Conservation (phyloP, 2,329 filamentous ascomycete species). For the Pseudogymnoascus sp. region DNA sequence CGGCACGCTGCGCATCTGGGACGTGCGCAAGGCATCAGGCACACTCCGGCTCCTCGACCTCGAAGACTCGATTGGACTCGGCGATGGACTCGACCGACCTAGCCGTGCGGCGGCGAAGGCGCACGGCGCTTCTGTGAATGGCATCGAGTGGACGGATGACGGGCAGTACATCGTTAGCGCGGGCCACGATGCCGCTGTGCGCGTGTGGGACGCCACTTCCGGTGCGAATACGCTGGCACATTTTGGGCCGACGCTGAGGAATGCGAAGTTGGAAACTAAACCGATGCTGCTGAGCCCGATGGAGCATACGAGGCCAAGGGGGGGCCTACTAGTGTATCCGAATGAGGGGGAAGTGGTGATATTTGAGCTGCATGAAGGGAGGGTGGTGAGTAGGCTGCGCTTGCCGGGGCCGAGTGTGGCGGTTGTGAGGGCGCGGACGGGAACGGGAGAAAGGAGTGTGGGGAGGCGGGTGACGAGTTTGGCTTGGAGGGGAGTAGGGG, state of each 20-base stretch:
- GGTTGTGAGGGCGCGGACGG: slow-evolving; percentile 39
- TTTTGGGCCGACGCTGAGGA: slow-evolving; percentile 77
- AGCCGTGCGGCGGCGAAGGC: slow-evolving; percentile 52
- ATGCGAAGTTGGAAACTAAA: slow-evolving; percentile 55
- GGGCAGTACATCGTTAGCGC: slow-evolving; percentile 69
- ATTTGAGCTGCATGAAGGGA: slow-evolving; percentile 72
- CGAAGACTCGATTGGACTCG: slow-evolving; percentile 69
- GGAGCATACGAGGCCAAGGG: slow-evolving; percentile 45
- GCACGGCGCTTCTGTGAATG: slow-evolving; percentile 77
- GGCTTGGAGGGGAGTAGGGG: slow-evolving; percentile 61
- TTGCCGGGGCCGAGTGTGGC: slow-evolving; percentile 50
- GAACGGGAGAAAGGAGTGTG: slow-evolving; percentile 48
- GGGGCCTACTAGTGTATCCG: slow-evolving; percentile 70
- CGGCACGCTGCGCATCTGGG: slow-evolving; percentile 78
- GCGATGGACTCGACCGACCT: slow-evolving; percentile 26
- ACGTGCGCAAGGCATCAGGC: slow-evolving; percentile 71
- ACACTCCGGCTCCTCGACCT: slow-evolving; percentile 73
- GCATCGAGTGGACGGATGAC: slow-evolving; percentile 75
- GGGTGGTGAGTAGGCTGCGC: slow-evolving; percentile 61
- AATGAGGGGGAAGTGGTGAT: slow-evolving; percentile 75
- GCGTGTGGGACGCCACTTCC: slow-evolving; percentile 76
- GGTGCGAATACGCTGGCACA: slow-evolving; percentile 82
- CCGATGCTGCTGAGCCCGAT: slow-evolving; percentile 58
- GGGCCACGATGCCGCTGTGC: slow-evolving; percentile 75
- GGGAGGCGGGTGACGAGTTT: slow-evolving; percentile 66